Conservation (phyloP, 805 yeast species). For the Candida tammaniensis region DNA sequence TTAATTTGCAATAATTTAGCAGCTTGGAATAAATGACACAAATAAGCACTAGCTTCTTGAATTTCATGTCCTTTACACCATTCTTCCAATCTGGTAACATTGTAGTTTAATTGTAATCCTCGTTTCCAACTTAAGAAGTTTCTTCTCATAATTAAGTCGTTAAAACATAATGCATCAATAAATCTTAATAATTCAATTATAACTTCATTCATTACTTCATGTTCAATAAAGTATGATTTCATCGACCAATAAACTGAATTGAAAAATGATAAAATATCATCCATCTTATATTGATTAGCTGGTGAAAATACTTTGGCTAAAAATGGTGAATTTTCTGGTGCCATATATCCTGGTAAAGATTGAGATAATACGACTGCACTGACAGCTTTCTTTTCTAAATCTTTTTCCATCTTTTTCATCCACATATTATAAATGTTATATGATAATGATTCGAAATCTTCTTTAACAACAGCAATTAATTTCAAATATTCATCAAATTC, state of each 20-base stretch:
- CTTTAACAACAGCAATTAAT: constrained; percentile 85
- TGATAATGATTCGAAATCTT: constrained; percentile 88
- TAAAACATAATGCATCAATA: constrained; percentile 92
- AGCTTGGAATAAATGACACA: constrained; percentile 86
- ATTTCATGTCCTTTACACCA: constrained; percentile 96
- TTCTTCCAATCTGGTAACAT: constrained; percentile 93
- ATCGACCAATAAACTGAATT: constrained; percentile 90
- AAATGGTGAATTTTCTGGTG: constrained; percentile 78
- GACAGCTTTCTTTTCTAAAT: constrained; percentile 84
- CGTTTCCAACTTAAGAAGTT: constrained; percentile 96
- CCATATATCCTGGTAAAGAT: constrained; percentile 92
- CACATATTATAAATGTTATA: constrained; percentile 94
- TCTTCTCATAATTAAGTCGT: constrained; percentile 92
- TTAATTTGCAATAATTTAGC: constrained; percentile 90
- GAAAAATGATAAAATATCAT: constrained; percentile 85
- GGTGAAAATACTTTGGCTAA: constrained; percentile 78
- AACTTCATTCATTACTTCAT: constrained; percentile 78
- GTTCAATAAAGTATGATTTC: constrained; percentile 86
- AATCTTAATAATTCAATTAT: constrained; percentile 77
- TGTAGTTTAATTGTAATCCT: constrained; percentile 93
- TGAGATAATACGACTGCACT: constrained; percentile 96
- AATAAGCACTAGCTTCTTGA: constrained; percentile 78
- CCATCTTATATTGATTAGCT: constrained; percentile 81
- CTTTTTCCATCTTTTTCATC: constrained; percentile 93
- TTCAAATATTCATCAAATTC: constrained; percentile 89